phyloP scores from a whole-genome alignment of 495 filamentous ascomycete genomes.

The Penicillium tannophilum region DNA sequence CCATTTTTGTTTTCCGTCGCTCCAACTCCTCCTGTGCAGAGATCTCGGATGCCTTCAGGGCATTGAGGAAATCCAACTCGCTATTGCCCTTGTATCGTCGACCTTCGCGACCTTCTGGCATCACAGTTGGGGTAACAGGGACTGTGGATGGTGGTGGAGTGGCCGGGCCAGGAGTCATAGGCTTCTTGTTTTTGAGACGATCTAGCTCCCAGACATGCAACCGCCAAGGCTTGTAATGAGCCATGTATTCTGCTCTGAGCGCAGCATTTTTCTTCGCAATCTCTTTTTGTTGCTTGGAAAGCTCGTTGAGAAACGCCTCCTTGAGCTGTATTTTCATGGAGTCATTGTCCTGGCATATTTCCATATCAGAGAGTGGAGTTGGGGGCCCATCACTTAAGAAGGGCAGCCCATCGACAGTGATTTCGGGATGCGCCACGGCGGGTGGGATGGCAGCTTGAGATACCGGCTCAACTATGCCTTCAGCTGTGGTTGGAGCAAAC shows the following conservation, averaged over 20 bases:
- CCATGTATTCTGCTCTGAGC: slow-evolving; percentile 44
- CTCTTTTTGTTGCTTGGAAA: slow-evolving; percentile 46
- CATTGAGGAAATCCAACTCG: slow-evolving; percentile 76
- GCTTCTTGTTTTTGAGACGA: slow-evolving; percentile 58
- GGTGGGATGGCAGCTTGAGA: slow-evolving; percentile 16
- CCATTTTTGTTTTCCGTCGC: slow-evolving; percentile 62
- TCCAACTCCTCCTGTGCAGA: slow-evolving; percentile 75
- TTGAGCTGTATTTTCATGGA: slow-evolving; percentile 38
- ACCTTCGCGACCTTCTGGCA: slow-evolving; percentile 57
- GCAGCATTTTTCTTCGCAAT: slow-evolving; percentile 43
- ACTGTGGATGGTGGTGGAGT: slow-evolving; percentile 45
- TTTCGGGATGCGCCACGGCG: slow-evolving; percentile 11
- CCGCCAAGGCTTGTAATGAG: slow-evolving; percentile 52
- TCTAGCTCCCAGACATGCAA: slow-evolving; percentile 58
- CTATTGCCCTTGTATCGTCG: slow-evolving; percentile 66
- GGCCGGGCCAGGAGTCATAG: slow-evolving; percentile 52
- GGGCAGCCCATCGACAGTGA: slow-evolving; percentile 47
- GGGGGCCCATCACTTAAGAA: slow-evolving; percentile 51
- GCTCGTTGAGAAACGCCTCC: slow-evolving; percentile 34
- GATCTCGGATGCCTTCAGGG: slow-evolving; percentile 73
- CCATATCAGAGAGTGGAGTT: slow-evolving; percentile 53
- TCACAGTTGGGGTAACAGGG: slow-evolving; percentile 42
- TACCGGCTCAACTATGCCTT: slow-evolving; percentile 12
- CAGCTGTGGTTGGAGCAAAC: slow-evolving; percentile 12
- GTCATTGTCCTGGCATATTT: slow-evolving; percentile 47